Percentiles rank a stretch among this genome's conserved stretches.
Evolutionary conservation across 345 rosid species (phyloP).

Genomic region (Geranium brycei): DNA sequence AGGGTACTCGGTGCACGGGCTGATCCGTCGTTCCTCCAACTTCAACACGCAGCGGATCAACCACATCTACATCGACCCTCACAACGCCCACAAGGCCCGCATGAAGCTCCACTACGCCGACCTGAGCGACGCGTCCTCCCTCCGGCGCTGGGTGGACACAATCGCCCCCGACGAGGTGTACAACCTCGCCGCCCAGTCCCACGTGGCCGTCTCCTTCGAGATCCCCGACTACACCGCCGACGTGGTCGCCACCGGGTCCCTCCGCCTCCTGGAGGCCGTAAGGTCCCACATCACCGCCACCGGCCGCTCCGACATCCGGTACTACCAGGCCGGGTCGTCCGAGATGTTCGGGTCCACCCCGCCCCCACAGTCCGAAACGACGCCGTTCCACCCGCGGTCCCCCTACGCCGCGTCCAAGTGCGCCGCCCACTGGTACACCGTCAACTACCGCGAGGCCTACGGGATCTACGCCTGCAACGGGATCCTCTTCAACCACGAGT

Average conservation of each 20-base stretch:
- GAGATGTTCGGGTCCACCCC: constrained; percentile 96
- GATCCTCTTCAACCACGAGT: constrained; percentile 82
- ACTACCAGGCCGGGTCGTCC: constrained; percentile 91
- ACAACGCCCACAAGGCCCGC: constrained; percentile 67
- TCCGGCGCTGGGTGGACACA: constrained; percentile 91
- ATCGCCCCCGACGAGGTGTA: constrained; percentile 83
- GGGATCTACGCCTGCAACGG: constrained; percentile 86
- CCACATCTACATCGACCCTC: constrained; percentile 95
- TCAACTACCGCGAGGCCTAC: constrained; percentile 85
- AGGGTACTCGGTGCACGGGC: constrained; percentile 77
- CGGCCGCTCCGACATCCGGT: constrained; percentile 48
- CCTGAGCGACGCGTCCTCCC: constrained; percentile 81
- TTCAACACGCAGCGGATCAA: constrained; percentile 92
- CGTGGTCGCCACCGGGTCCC: constrained; percentile 87
- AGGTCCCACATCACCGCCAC: constrained; percentile 74
- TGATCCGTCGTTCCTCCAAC: constrained; percentile 91
- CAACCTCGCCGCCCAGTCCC: constrained; percentile 90
- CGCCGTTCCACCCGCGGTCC: constrained; percentile 92
- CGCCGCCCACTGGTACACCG: constrained; percentile 98
- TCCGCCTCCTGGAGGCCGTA: constrained; percentile 87
- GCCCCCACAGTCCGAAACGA: constrained; percentile 68
- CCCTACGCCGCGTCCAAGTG: constrained; percentile 90
- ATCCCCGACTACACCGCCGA: constrained; percentile 95
- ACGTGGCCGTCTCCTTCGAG: constrained; percentile 91
- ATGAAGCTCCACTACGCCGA: constrained; percentile 92